Evolutionary conservation across 2,329 filamentous ascomycete species (phyloP).

Genomic region (Ciborinia camelliae): DNA sequence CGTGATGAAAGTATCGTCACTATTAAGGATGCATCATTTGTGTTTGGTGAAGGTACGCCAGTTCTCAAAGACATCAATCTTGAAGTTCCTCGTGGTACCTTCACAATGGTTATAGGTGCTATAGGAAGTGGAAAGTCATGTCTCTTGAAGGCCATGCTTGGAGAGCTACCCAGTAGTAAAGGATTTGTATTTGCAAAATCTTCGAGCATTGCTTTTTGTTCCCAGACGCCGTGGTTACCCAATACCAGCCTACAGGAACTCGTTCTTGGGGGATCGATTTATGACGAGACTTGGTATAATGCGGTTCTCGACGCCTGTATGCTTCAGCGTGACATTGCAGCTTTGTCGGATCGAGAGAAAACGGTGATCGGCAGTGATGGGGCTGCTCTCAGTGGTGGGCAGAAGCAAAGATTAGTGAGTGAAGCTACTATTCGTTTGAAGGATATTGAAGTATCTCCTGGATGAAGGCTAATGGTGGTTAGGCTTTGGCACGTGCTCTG

Average conservation of each 20-base stretch:
- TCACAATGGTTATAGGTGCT: constrained; percentile 35
- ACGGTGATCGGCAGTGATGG: constrained; percentile 36
- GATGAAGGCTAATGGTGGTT: not conserved
- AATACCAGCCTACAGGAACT: constrained; percentile 43
- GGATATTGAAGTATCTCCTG: not conserved
- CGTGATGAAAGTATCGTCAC: not conserved
- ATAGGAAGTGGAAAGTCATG: constrained; percentile 37
- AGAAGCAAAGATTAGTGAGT: constrained; percentile 30
- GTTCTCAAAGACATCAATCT: constrained; percentile 24
- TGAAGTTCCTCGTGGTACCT: constrained; percentile 16
- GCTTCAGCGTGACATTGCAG: constrained; percentile 28
- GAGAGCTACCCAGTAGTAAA: constrained; percentile 23
- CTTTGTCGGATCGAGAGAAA: constrained; percentile 32
- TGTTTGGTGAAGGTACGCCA: not conserved
- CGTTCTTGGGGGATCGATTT: constrained; percentile 38
- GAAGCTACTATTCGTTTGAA: not conserved
- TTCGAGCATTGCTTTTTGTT: constrained; percentile 41
- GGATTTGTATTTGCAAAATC: constrained; percentile 23
- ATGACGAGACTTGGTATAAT: constrained; percentile 34
- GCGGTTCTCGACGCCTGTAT: constrained; percentile 30
- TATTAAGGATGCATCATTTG: not conserved
- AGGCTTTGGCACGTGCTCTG: constrained; percentile 30
- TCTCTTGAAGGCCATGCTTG: constrained; percentile 33
- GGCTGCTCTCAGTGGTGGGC: constrained; percentile 35
- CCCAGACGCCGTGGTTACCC: constrained; percentile 45